phyloP scores from a whole-genome alignment of 371 early-diverging fungal species.

The Catenaria anguillulae region DNA sequence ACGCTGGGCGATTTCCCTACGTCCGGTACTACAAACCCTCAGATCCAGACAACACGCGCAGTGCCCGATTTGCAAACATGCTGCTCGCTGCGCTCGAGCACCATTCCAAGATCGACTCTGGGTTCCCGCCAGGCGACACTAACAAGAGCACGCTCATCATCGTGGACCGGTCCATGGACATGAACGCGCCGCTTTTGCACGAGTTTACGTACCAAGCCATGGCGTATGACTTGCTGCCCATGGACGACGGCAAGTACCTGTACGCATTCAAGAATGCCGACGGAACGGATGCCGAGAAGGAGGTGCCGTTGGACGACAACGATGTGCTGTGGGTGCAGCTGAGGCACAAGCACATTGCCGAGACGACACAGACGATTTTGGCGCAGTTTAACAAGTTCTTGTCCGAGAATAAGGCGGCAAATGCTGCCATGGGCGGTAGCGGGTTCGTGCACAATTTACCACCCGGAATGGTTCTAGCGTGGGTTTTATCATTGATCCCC shows the following conservation, averaged over 20 bases:
- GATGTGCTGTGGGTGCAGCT: constrained; percentile 63
- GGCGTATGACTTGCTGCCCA: constrained; percentile 66
- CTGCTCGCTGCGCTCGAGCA: constrained; percentile 43
- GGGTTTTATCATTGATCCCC: too few relatives aligned
- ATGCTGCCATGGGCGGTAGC: constrained; percentile 36
- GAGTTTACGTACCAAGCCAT: constrained; percentile 91
- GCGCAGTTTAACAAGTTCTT: constrained; percentile 65
- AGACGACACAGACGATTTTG: constrained; percentile 63
- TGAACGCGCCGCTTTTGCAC: constrained; percentile 71
- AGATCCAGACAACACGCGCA: constrained; percentile 42
- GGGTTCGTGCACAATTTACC: too few relatives aligned
- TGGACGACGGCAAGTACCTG: constrained; percentile 46
- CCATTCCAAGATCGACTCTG: constrained; percentile 35
- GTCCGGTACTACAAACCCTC: constrained; percentile 66
- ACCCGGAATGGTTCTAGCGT: too few relatives aligned
- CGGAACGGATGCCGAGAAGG: constrained; percentile 25
- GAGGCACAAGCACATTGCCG: constrained; percentile 87
- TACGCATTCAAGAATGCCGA: background rate
- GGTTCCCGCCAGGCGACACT: constrained; percentile 26
- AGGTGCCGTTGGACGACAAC: constrained; percentile 46
- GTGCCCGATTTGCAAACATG: constrained; percentile 33
- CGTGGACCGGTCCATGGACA: constrained; percentile 79
- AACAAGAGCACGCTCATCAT: constrained; percentile 49
- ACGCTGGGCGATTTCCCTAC: constrained; percentile 70
- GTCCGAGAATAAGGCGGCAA: constrained; percentile 40